Conservation (phyloP, 1,139 yeast genomes). For the Groenewaldozyma auringiensis region DNA sequence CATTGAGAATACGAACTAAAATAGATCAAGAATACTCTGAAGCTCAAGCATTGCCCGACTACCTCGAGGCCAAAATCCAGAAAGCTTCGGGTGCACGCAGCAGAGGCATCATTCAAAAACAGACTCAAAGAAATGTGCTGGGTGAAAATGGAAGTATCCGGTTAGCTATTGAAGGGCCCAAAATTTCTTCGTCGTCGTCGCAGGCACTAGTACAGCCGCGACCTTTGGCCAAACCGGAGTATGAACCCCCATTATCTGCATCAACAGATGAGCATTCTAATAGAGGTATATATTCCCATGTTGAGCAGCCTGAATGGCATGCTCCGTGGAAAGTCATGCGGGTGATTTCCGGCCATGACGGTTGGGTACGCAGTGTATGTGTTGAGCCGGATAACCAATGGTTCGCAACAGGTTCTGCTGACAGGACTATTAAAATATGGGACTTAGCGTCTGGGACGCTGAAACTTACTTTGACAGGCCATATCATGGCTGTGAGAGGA, state of each 20-base stretch:
- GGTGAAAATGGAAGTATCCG: slow-evolving; percentile 5
- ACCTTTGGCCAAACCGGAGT: not conserved
- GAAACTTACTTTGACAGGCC: slow-evolving; percentile 78
- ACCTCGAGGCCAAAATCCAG: slow-evolving; percentile 16
- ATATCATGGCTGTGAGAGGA: slow-evolving; percentile 81
- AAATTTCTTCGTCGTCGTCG: not conserved
- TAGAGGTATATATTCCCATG: slow-evolving; percentile 13
- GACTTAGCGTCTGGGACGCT: slow-evolving; percentile 67
- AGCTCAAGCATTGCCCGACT: slow-evolving; percentile 13
- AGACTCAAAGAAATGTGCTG: slow-evolving; percentile 8
- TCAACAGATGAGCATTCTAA: slow-evolving; percentile 7
- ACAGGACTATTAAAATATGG: slow-evolving; percentile 87
- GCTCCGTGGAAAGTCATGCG: slow-evolving; percentile 65
- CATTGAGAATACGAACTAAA: slow-evolving; percentile 13
- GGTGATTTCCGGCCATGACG: slow-evolving; percentile 82
- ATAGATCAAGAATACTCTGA: slow-evolving; percentile 15
- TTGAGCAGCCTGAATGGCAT: slow-evolving; percentile 40
- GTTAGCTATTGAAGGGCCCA: slow-evolving; percentile 3
- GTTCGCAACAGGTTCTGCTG: slow-evolving; percentile 89
- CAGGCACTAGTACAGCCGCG: not conserved
- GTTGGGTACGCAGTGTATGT: slow-evolving; percentile 79
- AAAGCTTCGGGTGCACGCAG: slow-evolving; percentile 6
- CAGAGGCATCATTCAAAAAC: slow-evolving; percentile 9
- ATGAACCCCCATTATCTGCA: not conserved
- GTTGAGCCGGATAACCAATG: slow-evolving; percentile 84